Percentiles rank a stretch among this genome's conserved stretches.
phyloP scores from a whole-genome alignment of 345 rosid species.

The Theobroma cacao region DNA sequence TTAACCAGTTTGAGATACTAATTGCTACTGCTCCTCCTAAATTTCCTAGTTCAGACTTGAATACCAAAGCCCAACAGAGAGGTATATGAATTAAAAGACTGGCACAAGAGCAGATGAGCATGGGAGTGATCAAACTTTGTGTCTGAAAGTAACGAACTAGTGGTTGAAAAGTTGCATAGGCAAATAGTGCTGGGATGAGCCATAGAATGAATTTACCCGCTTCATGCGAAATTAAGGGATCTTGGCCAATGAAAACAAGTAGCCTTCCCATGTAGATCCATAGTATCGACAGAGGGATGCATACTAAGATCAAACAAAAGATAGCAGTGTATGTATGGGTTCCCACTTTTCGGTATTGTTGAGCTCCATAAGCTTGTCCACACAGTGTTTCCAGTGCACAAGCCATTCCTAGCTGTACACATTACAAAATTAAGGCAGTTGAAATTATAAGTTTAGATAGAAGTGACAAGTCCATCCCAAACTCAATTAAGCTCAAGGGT shows the following conservation, averaged over 20 bases:
- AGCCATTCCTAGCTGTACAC: constrained; percentile 37
- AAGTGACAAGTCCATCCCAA: neutral
- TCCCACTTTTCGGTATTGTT: constrained; percentile 38
- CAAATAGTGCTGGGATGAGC: constrained; percentile 18
- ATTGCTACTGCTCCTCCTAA: constrained; percentile 32
- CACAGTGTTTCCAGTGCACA: constrained; percentile 42
- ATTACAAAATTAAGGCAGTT: neutral
- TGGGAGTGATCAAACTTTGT: constrained; percentile 37
- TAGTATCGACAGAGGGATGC: constrained; percentile 35
- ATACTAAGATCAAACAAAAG: constrained; percentile 28
- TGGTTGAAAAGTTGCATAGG: constrained; percentile 29
- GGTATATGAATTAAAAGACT: constrained; percentile 33
- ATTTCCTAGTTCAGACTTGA: constrained; percentile 26
- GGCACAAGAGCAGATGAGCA: constrained; percentile 30
- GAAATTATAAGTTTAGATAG: neutral
- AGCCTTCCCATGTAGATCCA: constrained; percentile 37
- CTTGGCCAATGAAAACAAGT: constrained; percentile 38
- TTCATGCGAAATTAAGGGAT: constrained; percentile 34
- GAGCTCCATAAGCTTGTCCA: constrained; percentile 49
- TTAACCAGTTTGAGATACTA: constrained; percentile 30
- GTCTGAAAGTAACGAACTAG: constrained; percentile 34
- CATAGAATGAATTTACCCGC: constrained; percentile 18
- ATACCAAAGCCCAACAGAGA: constrained; percentile 40
- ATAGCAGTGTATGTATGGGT: constrained; percentile 38
- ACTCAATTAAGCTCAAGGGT: neutral